Percentiles rank a stretch among this genome's conserved stretches.
phyloP scores from a whole-genome alignment of 1,139 yeast species.

The Suhomyces taliae region DNA sequence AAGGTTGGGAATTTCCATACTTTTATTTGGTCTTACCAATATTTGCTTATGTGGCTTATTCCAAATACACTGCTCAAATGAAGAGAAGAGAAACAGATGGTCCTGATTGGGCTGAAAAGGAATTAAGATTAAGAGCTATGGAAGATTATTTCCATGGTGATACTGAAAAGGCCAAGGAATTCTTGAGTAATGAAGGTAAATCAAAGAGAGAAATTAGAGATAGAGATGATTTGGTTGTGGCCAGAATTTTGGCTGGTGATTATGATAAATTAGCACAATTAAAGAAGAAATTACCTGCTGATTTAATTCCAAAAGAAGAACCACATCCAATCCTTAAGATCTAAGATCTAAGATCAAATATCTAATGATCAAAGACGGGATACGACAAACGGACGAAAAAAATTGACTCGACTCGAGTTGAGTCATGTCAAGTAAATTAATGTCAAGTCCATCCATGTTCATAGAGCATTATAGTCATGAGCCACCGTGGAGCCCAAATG shows the following conservation, averaged over 20 bases:
- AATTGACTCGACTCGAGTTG: too few relatives aligned
- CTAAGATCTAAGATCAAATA: slow-evolving; percentile 13
- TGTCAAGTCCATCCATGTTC: not conserved
- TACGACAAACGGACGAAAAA: too few relatives aligned
- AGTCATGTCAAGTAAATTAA: too few relatives aligned
- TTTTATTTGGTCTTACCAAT: slow-evolving; percentile 71
- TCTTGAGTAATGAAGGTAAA: slow-evolving; percentile 57
- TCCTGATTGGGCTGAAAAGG: slow-evolving; percentile 82
- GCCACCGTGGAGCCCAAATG: not conserved
- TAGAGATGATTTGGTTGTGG: slow-evolving; percentile 78
- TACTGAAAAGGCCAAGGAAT: slow-evolving; percentile 55
- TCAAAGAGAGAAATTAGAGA: slow-evolving; percentile 60
- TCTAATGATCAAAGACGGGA: not conserved
- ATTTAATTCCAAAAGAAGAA: slow-evolving; percentile 39
- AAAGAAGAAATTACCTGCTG: slow-evolving; percentile 52
- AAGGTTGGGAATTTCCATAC: slow-evolving; percentile 84
- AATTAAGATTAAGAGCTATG: slow-evolving; percentile 77
- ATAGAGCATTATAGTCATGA: slow-evolving; percentile 9
- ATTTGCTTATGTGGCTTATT: slow-evolving; percentile 42
- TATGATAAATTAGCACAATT: slow-evolving; percentile 77
- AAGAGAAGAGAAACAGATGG: slow-evolving; percentile 46
- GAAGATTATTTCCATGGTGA: slow-evolving; percentile 64
- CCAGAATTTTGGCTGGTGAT: slow-evolving; percentile 81
- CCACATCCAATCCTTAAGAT: slow-evolving; percentile 36
- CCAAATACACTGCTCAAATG: slow-evolving; percentile 49